Percentiles rank a stretch among this genome's conserved stretches.
Conservation (phyloP, 139 green algal species). For the Volvox reticuliferus region DNA sequence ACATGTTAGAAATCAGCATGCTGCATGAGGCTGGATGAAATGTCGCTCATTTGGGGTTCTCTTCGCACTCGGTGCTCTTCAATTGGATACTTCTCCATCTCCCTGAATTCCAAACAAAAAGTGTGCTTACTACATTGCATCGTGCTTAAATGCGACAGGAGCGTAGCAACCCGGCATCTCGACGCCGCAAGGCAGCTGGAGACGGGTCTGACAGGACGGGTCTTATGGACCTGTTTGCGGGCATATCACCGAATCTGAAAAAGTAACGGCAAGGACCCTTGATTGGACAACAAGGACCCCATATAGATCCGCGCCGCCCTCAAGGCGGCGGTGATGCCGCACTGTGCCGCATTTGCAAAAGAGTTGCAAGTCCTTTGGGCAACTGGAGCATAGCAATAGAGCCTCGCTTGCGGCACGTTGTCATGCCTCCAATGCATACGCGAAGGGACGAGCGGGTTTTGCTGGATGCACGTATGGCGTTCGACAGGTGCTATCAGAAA, state of each 20-base stretch:
- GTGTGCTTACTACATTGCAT: not conserved
- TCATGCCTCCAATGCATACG: too few relatives aligned
- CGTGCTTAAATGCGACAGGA: not conserved
- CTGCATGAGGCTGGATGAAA: not conserved
- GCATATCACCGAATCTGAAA: conserved; percentile 26
- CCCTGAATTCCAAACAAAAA: not conserved
- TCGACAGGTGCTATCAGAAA: too few relatives aligned
- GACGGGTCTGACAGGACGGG: not conserved
- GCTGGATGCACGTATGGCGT: too few relatives aligned
- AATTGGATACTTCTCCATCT: not conserved
- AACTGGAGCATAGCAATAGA: too few relatives aligned
- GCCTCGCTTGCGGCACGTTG: too few relatives aligned
- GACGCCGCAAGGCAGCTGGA: not conserved
- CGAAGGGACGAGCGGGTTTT: too few relatives aligned
- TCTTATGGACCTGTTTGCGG: conserved; percentile 28
- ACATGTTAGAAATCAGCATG: not conserved
- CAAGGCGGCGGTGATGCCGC: too few relatives aligned
- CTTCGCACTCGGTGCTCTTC: not conserved
- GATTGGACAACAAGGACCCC: too few relatives aligned
- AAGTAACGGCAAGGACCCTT: not conserved
- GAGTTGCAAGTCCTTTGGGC: too few relatives aligned
- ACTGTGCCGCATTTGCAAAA: too few relatives aligned
- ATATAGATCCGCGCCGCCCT: too few relatives aligned
- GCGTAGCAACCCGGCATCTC: not conserved
- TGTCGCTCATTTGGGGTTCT: not conserved